Percentiles rank a stretch among this genome's conserved stretches.
Conservation (phyloP, 257 asterid species). For the Primulina tabacum region DNA sequence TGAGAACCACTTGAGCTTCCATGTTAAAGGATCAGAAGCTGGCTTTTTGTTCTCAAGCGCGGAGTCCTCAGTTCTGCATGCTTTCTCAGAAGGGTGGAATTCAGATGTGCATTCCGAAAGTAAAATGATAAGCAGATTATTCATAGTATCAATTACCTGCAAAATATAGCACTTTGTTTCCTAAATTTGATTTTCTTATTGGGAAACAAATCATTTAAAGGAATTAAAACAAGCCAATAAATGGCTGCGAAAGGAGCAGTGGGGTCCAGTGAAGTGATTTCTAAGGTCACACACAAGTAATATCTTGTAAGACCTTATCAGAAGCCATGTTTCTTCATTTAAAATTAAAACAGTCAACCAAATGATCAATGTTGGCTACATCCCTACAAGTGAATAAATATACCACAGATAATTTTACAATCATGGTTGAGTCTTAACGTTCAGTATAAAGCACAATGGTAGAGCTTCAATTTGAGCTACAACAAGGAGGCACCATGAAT, state of each 20-base stretch:
- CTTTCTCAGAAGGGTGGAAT: constrained; percentile 21
- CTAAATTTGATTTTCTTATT: neutral
- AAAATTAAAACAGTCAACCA: too few relatives aligned
- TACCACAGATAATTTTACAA: too few relatives aligned
- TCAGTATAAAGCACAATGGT: constrained; percentile 15
- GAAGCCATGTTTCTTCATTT: too few relatives aligned
- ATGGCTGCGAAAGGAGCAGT: too few relatives aligned
- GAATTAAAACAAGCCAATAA: neutral
- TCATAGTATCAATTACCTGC: constrained; percentile 45
- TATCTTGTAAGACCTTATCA: too few relatives aligned
- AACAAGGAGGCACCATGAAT: neutral
- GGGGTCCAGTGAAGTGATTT: too few relatives aligned
- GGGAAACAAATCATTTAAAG: neutral
- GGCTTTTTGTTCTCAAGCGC: constrained; percentile 14
- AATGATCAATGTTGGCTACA: too few relatives aligned
- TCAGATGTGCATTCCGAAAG: constrained; percentile 22
- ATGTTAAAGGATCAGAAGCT: constrained; percentile 25
- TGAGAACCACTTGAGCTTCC: constrained; percentile 52
- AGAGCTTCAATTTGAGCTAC: constrained; percentile 8
- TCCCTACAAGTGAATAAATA: too few relatives aligned
- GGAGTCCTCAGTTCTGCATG: constrained; percentile 10
- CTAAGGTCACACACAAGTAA: too few relatives aligned
- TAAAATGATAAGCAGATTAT: constrained; percentile 30
- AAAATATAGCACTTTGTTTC: constrained; percentile 1
- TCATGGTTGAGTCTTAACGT: neutral